phyloP scores from a whole-genome alignment of 192 early-diverging fungal genomes.

The Phlyctochytrium bullatum region DNA sequence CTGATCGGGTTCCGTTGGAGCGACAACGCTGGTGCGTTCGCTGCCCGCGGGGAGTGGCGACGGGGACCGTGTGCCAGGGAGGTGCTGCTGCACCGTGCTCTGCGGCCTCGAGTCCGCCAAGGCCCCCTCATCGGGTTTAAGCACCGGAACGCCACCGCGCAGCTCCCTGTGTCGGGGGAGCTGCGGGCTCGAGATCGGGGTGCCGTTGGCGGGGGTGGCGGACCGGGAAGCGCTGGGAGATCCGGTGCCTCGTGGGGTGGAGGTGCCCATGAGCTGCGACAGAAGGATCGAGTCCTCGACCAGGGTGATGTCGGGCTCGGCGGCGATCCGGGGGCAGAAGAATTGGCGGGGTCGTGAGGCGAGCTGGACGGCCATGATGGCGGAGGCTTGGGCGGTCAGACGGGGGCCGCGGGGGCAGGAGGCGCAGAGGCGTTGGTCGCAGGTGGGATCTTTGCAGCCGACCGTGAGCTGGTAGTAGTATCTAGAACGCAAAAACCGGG shows the following conservation, averaged over 20 bases:
- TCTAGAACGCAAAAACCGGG: conserved; percentile 21
- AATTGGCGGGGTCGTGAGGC: conserved; percentile 32
- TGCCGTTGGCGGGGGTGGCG: background rate
- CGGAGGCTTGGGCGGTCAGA: conserved; percentile 43
- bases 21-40: too few species aligned
- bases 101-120: too few species aligned
- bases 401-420: conserved; percentile 29
- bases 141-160: too few species aligned
- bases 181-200: background rate
- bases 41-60: too few species aligned
- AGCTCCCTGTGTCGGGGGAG: too few species aligned
- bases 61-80: too few species aligned
- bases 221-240: background rate
- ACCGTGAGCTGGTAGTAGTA: conserved; percentile 53
- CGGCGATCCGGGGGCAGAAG: conserved; percentile 41
- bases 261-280: conserved; percentile 10
- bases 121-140: too few species aligned
- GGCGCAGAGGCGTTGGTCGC: conserved; percentile 45
- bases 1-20: too few species aligned
- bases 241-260: background rate
- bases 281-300: background rate
- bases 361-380: conserved; percentile 54
- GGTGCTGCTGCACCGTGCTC: too few species aligned
- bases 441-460: conserved; percentile 43
- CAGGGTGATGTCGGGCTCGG: conserved; percentile 14